Evolutionary conservation across 2,329 filamentous ascomycete genomes (phyloP).

Genomic region (Monilinia aucupariae): DNA sequence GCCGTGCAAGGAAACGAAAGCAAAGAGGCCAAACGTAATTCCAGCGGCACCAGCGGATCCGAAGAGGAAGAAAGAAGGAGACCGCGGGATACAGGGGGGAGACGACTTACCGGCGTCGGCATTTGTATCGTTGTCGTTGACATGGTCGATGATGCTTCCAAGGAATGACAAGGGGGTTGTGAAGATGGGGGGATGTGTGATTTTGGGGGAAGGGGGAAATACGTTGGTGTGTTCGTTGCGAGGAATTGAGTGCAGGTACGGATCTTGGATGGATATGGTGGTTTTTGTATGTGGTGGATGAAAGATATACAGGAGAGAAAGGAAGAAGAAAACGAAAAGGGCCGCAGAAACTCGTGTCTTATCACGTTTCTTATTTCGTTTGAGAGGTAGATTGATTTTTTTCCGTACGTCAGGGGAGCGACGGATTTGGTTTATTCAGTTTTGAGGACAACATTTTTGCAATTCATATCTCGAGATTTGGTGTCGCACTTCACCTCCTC

Average conservation of each 20-base stretch:
- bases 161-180: not conserved
- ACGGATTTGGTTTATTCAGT: not conserved
- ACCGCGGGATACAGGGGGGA: not conserved
- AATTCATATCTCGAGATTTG: not conserved
- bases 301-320: not conserved
- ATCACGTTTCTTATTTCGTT: too few relatives aligned
- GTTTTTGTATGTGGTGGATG: not conserved
- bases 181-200: not conserved
- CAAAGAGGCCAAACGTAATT: not conserved
- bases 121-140: too few relatives aligned
- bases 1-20: not conserved
- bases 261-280: not conserved
- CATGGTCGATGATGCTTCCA: not conserved
- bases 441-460: too few relatives aligned
- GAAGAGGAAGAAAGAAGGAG: not conserved
- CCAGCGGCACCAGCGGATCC: not conserved
- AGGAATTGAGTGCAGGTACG: too few relatives aligned
- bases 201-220: not conserved
- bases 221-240: not conserved
- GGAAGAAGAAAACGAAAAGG: too few relatives aligned
- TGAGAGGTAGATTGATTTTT: not conserved
- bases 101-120: not conserved
- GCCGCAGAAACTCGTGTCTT: not conserved
- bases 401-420: not conserved
- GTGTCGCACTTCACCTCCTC: not conserved